phyloP scores from a whole-genome alignment of 129 eudicot species.

The Smallanthus sonchifolius region DNA sequence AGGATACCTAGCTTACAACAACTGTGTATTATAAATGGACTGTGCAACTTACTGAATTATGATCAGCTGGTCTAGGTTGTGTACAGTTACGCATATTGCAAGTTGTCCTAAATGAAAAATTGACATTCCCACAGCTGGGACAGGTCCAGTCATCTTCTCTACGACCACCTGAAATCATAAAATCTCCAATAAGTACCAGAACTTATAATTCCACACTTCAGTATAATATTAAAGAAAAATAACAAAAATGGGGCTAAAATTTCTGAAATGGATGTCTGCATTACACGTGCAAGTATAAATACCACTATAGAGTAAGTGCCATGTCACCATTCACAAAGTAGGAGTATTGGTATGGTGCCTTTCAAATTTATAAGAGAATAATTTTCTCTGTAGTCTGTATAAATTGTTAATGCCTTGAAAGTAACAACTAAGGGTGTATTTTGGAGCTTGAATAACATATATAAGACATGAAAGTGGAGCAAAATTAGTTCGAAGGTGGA shows the following conservation, averaged over 20 bases:
- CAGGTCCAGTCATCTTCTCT: slow-evolving; percentile 98
- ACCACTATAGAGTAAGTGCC: neutral
- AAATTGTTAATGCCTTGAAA: neutral
- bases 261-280: neutral
- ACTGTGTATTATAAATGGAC: slow-evolving; percentile 44
- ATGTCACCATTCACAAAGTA: neutral
- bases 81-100: slow-evolving; percentile 96
- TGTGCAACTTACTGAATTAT: slow-evolving; percentile 52
- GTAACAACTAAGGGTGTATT: neutral
- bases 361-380: neutral
- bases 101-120: slow-evolving; percentile 87
- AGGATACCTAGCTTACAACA: slow-evolving; percentile 3
- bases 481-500: neutral
- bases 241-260: neutral
- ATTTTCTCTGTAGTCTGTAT: too few species aligned
- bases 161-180: slow-evolving; percentile 61
- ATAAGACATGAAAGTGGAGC: neutral
- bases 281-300: neutral
- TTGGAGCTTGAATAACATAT: neutral
- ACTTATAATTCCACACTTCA: neutral
- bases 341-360: neutral
- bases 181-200: slow-evolving; percentile 8
- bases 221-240: neutral
- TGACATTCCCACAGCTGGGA: slow-evolving; percentile 92
- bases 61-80: slow-evolving; percentile 90